phyloP scores from a whole-genome alignment of 768 basidiomycete genomes.

The Podaxis sp. region DNA sequence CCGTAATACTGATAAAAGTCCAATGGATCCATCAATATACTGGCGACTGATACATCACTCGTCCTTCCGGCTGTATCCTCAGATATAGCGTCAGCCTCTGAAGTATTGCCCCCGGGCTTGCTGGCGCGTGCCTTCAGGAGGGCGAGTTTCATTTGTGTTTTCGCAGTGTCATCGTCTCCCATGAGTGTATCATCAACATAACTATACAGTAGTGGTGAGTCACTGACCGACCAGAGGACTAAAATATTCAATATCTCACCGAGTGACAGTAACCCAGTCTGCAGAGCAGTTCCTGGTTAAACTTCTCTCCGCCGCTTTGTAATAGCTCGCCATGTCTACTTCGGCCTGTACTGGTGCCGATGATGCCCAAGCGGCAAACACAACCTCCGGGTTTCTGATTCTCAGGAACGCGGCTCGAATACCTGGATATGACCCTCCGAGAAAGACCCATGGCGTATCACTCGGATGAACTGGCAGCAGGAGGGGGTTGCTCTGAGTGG shows the following conservation, averaged over 20 bases:
- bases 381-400: slow-evolving; percentile 43
- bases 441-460: slow-evolving; percentile 44
- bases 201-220: slow-evolving; percentile 14
- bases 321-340: slow-evolving; percentile 51
- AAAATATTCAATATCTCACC: neutral
- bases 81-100: slow-evolving; percentile 35
- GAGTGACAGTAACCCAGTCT: slow-evolving; percentile 50
- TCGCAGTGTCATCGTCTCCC: slow-evolving; percentile 30
- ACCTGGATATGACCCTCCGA: slow-evolving; percentile 52
- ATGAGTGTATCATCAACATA: slow-evolving; percentile 37
- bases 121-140: slow-evolving; percentile 42
- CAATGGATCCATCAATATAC: slow-evolving; percentile 49
- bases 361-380: slow-evolving; percentile 49
- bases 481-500: slow-evolving; percentile 14
- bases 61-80: slow-evolving; percentile 31
- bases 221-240: no score
- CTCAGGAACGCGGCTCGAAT: slow-evolving; percentile 44
- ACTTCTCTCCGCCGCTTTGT: slow-evolving; percentile 49
- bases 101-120: slow-evolving; percentile 41
- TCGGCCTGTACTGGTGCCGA: slow-evolving; percentile 51
- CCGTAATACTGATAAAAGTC: slow-evolving; percentile 53
- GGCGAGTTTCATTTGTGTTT: slow-evolving; percentile 40
- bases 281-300: slow-evolving; percentile 51
- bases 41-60: slow-evolving; percentile 39
- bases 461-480: slow-evolving; percentile 37